Evolutionary conservation across 1,284 basidiomycete genomes (phyloP).

Genomic region (Trametes pubescens): DNA sequence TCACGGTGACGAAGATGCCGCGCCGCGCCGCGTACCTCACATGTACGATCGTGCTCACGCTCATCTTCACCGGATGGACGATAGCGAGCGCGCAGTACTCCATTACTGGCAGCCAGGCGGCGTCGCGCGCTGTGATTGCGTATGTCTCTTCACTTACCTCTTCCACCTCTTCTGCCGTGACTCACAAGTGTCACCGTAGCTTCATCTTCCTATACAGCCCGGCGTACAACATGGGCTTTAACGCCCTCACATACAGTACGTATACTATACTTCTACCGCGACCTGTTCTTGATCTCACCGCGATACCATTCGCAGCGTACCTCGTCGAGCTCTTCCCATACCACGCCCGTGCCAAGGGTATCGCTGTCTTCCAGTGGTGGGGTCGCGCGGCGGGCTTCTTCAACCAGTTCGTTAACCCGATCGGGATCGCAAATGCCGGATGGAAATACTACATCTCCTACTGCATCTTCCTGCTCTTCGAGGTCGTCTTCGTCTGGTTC

Average conservation of each 20-base stretch:
- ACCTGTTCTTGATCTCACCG: background rate
- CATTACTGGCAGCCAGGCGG: conserved; percentile 49
- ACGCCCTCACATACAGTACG: conserved; percentile 65
- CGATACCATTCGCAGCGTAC: conserved; percentile 50
- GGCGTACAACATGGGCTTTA: conserved; percentile 72
- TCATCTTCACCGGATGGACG: conserved; percentile 62
- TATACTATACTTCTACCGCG: background rate
- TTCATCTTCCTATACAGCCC: conserved; percentile 76
- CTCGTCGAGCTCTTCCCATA: conserved; percentile 75
- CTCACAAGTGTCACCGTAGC: conserved; percentile 39
- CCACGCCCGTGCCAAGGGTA: conserved; percentile 71
- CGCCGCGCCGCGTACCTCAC: conserved; percentile 58
- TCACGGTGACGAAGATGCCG: conserved; percentile 56
- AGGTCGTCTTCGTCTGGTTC: conserved; percentile 61
- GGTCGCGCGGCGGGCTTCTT: conserved; percentile 63
- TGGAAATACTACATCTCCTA: conserved; percentile 47
- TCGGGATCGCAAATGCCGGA: conserved; percentile 61
- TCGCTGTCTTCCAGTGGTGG: conserved; percentile 70
- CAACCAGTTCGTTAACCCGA: conserved; percentile 80
- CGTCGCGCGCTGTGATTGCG: conserved; percentile 60
- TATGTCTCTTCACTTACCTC: conserved; percentile 35
- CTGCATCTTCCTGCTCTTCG: conserved; percentile 49
- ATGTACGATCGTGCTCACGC: conserved; percentile 56
- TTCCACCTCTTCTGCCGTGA: background rate
- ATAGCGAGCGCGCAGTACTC: conserved; percentile 58